Percentiles rank a stretch among this genome's conserved stretches.
phyloP scores from a whole-genome alignment of 1,284 basidiomycete genomes.

The Pascua guehoae region DNA sequence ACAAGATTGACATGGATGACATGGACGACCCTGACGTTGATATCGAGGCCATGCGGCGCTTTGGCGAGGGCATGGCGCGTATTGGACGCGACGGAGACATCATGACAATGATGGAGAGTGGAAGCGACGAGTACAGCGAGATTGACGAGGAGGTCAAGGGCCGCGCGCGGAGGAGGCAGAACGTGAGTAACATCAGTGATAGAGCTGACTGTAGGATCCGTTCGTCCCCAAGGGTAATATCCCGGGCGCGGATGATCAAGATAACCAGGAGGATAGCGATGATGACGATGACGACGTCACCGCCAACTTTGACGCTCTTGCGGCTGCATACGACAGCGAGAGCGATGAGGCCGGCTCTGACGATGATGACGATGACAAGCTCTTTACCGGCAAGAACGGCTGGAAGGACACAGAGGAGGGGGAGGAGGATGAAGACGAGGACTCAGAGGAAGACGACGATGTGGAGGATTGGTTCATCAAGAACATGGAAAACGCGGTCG shows the following conservation, averaged over 20 bases:
- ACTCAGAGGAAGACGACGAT: constrained; percentile 15
- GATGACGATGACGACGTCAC: constrained; percentile 12
- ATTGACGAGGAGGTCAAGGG: constrained; percentile 14
- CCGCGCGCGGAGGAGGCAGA: constrained; percentile 3
- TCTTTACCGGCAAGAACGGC: constrained; percentile 8
- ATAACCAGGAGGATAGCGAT: constrained; percentile 12
- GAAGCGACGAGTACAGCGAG: constrained; percentile 20
- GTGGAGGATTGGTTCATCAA: constrained; percentile 19
- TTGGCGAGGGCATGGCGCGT: constrained; percentile 23
- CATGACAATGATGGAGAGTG: constrained; percentile 13
- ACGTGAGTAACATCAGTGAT: neutral
- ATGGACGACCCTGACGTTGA: constrained; percentile 25
- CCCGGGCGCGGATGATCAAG: constrained; percentile 4
- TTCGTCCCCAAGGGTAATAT: neutral
- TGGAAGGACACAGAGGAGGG: constrained; percentile 11
- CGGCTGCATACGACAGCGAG: constrained; percentile 15
- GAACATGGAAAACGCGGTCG: constrained; percentile 53
- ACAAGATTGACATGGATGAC: constrained; percentile 16
- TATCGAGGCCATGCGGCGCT: constrained; percentile 26
- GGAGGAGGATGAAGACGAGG: constrained; percentile 14
- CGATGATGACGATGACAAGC: constrained; percentile 8
- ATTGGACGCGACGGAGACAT: constrained; percentile 8
- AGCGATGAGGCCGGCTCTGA: constrained; percentile 20
- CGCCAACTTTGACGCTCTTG: constrained; percentile 15
- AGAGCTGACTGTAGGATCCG: constrained; percentile 2